phyloP scores from a whole-genome alignment of 495 filamentous ascomycete species.

The Annulohypoxylon maeteangense region DNA sequence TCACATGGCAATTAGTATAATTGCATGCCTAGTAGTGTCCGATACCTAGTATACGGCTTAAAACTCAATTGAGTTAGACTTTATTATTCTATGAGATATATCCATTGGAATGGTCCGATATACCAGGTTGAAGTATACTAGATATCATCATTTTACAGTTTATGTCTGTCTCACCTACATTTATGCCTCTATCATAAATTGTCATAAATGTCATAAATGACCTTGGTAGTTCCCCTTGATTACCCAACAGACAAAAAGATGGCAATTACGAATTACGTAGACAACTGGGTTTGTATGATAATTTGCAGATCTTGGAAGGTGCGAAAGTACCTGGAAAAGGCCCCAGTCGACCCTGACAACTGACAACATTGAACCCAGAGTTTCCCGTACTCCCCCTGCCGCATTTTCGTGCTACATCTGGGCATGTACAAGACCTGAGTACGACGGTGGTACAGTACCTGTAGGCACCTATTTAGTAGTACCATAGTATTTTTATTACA shows the following conservation, averaged over 20 bases:
- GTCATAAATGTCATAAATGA: neutral
- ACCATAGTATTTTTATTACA: constrained; percentile 13
- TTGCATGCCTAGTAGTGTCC: neutral
- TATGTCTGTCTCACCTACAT: constrained; percentile 5
- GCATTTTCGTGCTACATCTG: constrained; percentile 9
- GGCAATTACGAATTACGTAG: constrained; percentile 7
- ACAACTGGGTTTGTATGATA: constrained; percentile 18
- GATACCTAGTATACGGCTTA: neutral
- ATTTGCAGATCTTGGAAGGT: constrained; percentile 27
- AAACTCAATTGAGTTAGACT: neutral
- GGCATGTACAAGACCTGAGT: neutral
- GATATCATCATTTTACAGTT: neutral
- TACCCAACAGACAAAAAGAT: constrained; percentile 18
- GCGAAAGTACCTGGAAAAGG: constrained; percentile 20
- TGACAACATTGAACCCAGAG: neutral
- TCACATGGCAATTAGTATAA: neutral
- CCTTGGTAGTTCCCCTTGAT: constrained; percentile 1
- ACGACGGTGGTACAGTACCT: neutral
- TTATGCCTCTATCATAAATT: constrained; percentile 7
- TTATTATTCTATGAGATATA: neutral
- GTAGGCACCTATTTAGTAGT: neutral
- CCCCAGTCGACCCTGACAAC: neutral
- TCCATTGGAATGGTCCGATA: neutral
- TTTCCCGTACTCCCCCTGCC: constrained; percentile 11
- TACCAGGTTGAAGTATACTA: neutral